Percentiles rank a stretch among this genome's conserved stretches.
Conservation (phyloP, 2,329 filamentous ascomycete genomes). For the Mycocentrospora acerina region DNA sequence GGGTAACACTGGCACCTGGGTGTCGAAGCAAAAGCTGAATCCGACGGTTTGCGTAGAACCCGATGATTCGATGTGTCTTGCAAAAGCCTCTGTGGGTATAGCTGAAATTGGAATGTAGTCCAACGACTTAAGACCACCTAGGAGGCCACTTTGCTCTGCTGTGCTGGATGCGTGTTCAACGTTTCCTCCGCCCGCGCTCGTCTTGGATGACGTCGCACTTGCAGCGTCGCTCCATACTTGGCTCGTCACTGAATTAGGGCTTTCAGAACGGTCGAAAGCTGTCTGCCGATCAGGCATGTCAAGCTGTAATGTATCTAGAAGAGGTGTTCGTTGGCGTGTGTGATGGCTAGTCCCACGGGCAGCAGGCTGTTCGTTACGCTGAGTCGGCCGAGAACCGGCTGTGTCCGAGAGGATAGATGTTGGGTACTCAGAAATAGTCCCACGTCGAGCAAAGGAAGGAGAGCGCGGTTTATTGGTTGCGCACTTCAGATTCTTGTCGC, state of each 20-base stretch:
- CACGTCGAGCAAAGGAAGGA: too few relatives aligned
- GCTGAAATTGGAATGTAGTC: constrained; percentile 8
- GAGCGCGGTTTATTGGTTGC: too few relatives aligned
- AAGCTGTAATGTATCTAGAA: constrained; percentile 23
- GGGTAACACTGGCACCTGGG: constrained; percentile 5
- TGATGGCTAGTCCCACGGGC: constrained; percentile 12
- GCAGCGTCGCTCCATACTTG: constrained; percentile 33
- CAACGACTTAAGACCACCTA: constrained; percentile 32
- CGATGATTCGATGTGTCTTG: neutral
- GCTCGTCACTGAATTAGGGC: constrained; percentile 26
- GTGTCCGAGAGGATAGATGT: too few relatives aligned
- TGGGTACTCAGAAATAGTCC: too few relatives aligned
- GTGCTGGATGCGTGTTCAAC: constrained; percentile 13
- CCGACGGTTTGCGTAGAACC: neutral
- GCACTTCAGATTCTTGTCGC: too few relatives aligned
- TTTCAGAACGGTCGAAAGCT: constrained; percentile 28
- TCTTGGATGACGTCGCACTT: constrained; percentile 32
- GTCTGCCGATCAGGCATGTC: constrained; percentile 10
- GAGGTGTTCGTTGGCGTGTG: constrained; percentile 22
- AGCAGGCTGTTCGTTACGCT: constrained; percentile 12
- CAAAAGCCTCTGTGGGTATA: constrained; percentile 7
- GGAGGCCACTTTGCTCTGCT: constrained; percentile 27
- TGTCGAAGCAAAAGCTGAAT: constrained; percentile 9
- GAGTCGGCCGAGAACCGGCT: too few relatives aligned
- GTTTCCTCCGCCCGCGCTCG: constrained; percentile 22